Base-by-base conservation (phyloP, 75 land plant species). In the Picea sitchensis region DNA sequence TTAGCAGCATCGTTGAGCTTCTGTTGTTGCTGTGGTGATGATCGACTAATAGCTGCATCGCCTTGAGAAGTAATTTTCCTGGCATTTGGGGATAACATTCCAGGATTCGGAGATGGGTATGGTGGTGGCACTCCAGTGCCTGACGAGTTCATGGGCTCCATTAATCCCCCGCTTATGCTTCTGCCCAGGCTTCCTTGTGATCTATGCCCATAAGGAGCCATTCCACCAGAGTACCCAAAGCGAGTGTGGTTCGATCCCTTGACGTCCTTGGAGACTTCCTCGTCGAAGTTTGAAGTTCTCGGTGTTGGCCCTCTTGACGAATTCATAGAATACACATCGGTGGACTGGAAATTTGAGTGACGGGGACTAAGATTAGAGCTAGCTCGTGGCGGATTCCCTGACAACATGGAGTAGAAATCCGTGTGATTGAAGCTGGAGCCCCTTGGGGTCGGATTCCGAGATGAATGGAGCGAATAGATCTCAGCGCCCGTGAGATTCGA, bases 401-500 rank as follows among this genome's bases (percentile, higher is more conserved):
- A 85, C 81, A 91, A 86, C 91, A 94, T 90, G 62, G 93, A 87
- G 83, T 90, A 94, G 80, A 94, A 96, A 20, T 96, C 99, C 3
- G 84, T 61, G 59, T 85, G 80, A 65, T 93, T 91, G 82, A 89
- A 87, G 81, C 84, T 87, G 56, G 94, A 91, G 17, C 89, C 95
- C 31, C 95, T 31, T 1, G 95, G 95, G 4, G 95, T 93, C 12
- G 88, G 88, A 47, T 92, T 92, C 14, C 92, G 80, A 26, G 90
- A 88, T 1, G 84, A 84, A 62, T 88, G 90, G 60, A 93, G 76
- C 61, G 90, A 88, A 82, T 93, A 93, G 77, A 93, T 93, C 82
- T 93, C 96, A 3, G 96, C 95, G 7, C 96, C 96, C 36, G 95
- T 94, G 65, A 94, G 91, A 73, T 94, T 94, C 4, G 96, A 94